These are phyloP conservation scores for Nothophaeocryptopus gaeumannii DNA, from an alignment of 2,329 filamentous ascomycete genomes.

Conservation along the genomic window DNA sequence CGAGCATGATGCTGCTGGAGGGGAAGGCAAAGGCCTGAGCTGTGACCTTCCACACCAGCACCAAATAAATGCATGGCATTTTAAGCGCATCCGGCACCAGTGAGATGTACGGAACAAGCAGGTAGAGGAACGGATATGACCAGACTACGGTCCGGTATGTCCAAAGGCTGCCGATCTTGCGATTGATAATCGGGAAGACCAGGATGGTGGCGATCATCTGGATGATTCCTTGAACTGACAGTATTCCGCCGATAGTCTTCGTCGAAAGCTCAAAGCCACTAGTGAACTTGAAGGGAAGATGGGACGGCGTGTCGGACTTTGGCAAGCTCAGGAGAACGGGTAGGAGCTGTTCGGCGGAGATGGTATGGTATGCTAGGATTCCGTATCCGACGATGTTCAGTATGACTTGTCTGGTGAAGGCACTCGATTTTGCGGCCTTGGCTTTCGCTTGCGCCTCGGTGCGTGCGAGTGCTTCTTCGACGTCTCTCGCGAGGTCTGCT, in stretches of 20 bases:
- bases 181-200: constrained; percentile 75
- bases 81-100: constrained; percentile 71
- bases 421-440: constrained; percentile 48
- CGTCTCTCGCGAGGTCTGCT: constrained; percentile 24
- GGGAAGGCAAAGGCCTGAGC: constrained; percentile 90
- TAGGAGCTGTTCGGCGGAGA: constrained; percentile 91
- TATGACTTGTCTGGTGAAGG: constrained; percentile 81
- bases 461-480: constrained; percentile 30
- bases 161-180: constrained; percentile 71
- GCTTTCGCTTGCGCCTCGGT: constrained; percentile 25
- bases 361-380: constrained; percentile 92
- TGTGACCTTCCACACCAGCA: constrained; percentile 89
- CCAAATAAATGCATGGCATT: constrained; percentile 70
- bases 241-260: constrained; percentile 80
- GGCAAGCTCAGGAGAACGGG: constrained; percentile 83
- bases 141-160: constrained; percentile 80
- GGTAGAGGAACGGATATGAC: constrained; percentile 82
- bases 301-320: constrained; percentile 47
- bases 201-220: constrained; percentile 84
- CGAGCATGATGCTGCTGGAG: constrained; percentile 81
- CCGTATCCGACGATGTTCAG: constrained; percentile 87
- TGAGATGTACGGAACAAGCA: constrained; percentile 83
- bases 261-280: constrained; percentile 82
- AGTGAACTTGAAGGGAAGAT: constrained; percentile 82
- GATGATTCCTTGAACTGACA: constrained; percentile 84